A percentile compares a stretch with the other conserved stretches of the same genome.
phyloP scores from a whole-genome alignment of 1,284 basidiomycete genomes.

The Heterobasidion irregulare region DNA sequence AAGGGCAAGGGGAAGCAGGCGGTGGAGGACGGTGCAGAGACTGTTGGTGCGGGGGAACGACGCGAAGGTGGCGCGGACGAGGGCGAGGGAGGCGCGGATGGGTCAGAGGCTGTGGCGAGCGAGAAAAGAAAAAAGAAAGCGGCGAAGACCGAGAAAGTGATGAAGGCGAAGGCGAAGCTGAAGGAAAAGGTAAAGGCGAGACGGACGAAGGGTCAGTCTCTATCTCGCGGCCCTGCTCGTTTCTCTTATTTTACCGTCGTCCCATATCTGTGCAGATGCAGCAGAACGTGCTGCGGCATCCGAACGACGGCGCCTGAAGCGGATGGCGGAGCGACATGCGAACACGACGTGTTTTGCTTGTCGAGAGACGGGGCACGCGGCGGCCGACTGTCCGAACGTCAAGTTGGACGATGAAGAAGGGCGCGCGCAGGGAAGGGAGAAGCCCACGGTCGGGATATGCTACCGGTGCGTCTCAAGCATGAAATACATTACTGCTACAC shows the following conservation, averaged over 20 bases:
- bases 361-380: constrained; percentile 78
- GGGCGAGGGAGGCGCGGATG: neutral
- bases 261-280: constrained; percentile 10
- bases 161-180: constrained; percentile 19
- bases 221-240: neutral
- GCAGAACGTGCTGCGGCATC: constrained; percentile 23
- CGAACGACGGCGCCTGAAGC: constrained; percentile 59
- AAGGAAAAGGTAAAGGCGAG: constrained; percentile 24
- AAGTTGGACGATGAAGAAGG: constrained; percentile 22
- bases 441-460: constrained; percentile 59
- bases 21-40: constrained; percentile 15
- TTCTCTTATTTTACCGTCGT: neutral
- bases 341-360: constrained; percentile 83
- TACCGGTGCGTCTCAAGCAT: constrained; percentile 54
- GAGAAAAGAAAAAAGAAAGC: neutral
- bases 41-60: constrained; percentile 14
- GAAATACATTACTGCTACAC: neutral
- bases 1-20: constrained; percentile 14
- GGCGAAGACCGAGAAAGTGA: constrained; percentile 15
- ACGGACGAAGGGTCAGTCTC: constrained; percentile 14
- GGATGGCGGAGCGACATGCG: constrained; percentile 52
- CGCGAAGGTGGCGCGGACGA: constrained; percentile 14
- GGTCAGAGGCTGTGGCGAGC: too few species aligned
- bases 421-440: constrained; percentile 20
- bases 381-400: constrained; percentile 69